Percentiles rank a stretch among this genome's conserved stretches.
These are phyloP conservation scores for Pelargonium australe DNA, from an alignment of 441 rosid species.

Conservation along the genomic window DNA sequence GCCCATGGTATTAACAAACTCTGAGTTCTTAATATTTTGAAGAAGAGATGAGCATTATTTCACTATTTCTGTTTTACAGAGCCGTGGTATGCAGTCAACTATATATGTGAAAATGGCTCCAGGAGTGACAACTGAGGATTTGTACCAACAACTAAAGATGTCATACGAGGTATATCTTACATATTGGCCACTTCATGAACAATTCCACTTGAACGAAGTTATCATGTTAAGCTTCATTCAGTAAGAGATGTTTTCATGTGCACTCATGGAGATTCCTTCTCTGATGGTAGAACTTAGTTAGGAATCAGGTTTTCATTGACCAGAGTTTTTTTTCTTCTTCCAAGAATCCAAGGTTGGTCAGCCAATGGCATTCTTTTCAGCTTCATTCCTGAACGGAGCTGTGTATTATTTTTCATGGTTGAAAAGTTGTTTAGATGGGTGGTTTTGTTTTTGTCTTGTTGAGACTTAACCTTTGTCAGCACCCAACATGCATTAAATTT, in stretches of 20 bases:
- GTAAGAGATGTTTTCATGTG: no score
- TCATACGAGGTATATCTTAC: conserved; percentile 41
- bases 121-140: conserved; percentile 44
- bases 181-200: no score
- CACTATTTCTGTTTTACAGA: conserved; percentile 38
- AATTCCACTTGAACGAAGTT: not conserved
- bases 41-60: not conserved
- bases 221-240: not conserved
- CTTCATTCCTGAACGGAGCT: no score
- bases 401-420: no score
- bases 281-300: no score
- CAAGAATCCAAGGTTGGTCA: no score
- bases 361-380: no score
- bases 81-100: conserved; percentile 78
- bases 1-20: conserved; percentile 62
- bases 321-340: no score
- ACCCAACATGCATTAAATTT: not conserved
- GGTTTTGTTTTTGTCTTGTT: no score
- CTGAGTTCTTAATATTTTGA: conserved; percentile 12
- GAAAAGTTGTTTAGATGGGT: not conserved
- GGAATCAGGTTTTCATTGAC: no score
- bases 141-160: conserved; percentile 40
- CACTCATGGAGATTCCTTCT: no score
- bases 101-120: conserved; percentile 56
- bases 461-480: not conserved